phyloP scores from a whole-genome alignment of 78 protist genomes.

The Cavenderia fasciculata region DNA sequence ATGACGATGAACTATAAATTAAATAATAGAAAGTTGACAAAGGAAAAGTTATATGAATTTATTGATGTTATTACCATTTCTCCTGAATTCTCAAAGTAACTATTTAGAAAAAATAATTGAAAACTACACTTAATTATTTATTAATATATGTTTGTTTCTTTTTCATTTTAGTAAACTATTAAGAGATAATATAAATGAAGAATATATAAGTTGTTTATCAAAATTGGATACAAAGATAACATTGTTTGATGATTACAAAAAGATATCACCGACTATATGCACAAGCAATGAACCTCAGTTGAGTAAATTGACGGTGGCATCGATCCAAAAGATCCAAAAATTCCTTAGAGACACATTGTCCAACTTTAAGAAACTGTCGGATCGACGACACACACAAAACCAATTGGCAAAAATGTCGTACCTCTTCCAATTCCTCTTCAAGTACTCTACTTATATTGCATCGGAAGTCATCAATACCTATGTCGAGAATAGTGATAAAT shows the following conservation, averaged over 20 bases:
- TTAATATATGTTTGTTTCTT: neutral
- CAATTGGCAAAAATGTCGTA: constrained; percentile 30
- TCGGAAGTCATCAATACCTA: constrained; percentile 29
- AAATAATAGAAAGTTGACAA: constrained; percentile 56
- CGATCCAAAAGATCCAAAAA: constrained; percentile 55
- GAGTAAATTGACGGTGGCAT: constrained; percentile 62
- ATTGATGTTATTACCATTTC: constrained; percentile 19
- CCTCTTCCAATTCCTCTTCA: constrained; percentile 52
- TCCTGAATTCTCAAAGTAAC: constrained; percentile 21
- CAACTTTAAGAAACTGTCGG: constrained; percentile 32
- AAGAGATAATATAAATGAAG: constrained; percentile 36
- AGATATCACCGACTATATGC: constrained; percentile 37
- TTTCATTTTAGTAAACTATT: constrained; percentile 13
- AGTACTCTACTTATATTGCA: constrained; percentile 34
- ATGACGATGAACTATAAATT: constrained; percentile 63
- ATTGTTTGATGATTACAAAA: constrained; percentile 56
- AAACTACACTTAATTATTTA: neutral
- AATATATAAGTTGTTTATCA: constrained; percentile 10
- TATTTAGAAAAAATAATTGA: neutral
- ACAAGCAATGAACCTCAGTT: constrained; percentile 53
- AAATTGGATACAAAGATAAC: constrained; percentile 60
- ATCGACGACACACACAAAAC: constrained; percentile 19
- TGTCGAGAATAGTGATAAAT: constrained; percentile 39
- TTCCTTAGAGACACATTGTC: constrained; percentile 17
- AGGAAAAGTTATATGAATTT: constrained; percentile 31